These are phyloP conservation scores for Yarrowia sp. DNA, from an alignment of 805 yeast species.

Conservation along the genomic window DNA sequence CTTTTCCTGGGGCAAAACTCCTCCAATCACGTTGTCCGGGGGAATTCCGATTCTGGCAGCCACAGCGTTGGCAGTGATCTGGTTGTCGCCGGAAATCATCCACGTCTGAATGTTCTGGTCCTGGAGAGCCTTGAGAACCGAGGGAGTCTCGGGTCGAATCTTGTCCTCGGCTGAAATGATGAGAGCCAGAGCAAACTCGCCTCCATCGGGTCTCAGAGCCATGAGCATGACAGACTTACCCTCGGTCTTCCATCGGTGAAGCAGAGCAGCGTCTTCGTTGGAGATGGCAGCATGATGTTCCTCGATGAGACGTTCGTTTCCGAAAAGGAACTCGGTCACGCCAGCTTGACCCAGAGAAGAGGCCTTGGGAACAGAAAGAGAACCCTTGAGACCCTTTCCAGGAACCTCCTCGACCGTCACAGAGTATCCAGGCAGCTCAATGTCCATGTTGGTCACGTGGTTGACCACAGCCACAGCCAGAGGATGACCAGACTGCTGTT, in stretches of 20 bases:
- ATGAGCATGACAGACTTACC: conserved; percentile 70
- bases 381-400: conserved; percentile 66
- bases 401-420: conserved; percentile 58
- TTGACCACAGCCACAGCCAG: conserved; percentile 64
- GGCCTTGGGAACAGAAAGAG: conserved; percentile 2
- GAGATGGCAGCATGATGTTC: conserved; percentile 57
- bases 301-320: conserved; percentile 65
- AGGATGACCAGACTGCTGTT: conserved; percentile 71
- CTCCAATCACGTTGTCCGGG: conserved; percentile 62
- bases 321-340: conserved; percentile 53
- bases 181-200: conserved; percentile 53
- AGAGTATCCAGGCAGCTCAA: conserved; percentile 27
- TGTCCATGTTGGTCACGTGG: conserved; percentile 46
- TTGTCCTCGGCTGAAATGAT: conserved; percentile 66
- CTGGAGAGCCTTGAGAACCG: conserved; percentile 56
- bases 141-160: conserved; percentile 60
- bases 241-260: conserved; percentile 64
- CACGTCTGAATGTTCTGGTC: conserved; percentile 61
- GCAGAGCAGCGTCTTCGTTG: conserved; percentile 49
- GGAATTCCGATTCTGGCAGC: conserved; percentile 68
- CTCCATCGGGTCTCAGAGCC: conserved; percentile 52
- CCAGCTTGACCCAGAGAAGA: conserved; percentile 1
- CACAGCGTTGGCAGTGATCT: conserved; percentile 68
- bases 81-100: conserved; percentile 82
- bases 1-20: conserved; percentile 77